These are phyloP conservation scores for Tanacetum coccineum DNA, from an alignment of 129 eudicot genomes.

Conservation along the genomic window DNA sequence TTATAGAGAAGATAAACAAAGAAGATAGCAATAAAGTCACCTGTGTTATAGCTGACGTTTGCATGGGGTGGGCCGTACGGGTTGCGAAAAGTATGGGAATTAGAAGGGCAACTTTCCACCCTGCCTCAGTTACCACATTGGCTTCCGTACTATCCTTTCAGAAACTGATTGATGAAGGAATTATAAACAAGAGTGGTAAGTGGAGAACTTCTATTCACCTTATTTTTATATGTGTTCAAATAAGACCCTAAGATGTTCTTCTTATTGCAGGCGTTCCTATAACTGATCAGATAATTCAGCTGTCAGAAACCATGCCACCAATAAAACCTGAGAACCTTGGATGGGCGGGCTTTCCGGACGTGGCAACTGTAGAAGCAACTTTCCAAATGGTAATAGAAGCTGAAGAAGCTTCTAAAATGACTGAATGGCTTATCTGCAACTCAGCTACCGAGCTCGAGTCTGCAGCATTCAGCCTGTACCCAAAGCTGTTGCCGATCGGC, in stretches of 20 bases:
- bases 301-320: conserved; percentile 40
- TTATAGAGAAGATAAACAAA: conserved; percentile 35
- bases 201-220: not conserved
- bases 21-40: conserved; percentile 20
- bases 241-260: not conserved
- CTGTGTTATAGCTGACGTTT: conserved; percentile 48
- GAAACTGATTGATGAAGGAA: conserved; percentile 44
- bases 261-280: not conserved
- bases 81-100: conserved; percentile 44
- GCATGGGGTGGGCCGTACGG: conserved; percentile 39
- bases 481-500: conserved; percentile 35
- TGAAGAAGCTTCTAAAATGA: conserved; percentile 11
- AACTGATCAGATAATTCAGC: conserved; percentile 31
- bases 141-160: conserved; percentile 21
- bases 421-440: conserved; percentile 36
- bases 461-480: conserved; percentile 22
- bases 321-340: conserved; percentile 28
- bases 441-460: conserved; percentile 42
- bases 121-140: conserved; percentile 41
- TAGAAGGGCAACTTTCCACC: conserved; percentile 35
- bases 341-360: conserved; percentile 30
- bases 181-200: conserved; percentile 45
- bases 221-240: not conserved
- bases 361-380: not conserved
- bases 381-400: conserved; percentile 3